phyloP scores from a whole-genome alignment of 768 basidiomycete genomes.

The Lenzites betulinus region DNA sequence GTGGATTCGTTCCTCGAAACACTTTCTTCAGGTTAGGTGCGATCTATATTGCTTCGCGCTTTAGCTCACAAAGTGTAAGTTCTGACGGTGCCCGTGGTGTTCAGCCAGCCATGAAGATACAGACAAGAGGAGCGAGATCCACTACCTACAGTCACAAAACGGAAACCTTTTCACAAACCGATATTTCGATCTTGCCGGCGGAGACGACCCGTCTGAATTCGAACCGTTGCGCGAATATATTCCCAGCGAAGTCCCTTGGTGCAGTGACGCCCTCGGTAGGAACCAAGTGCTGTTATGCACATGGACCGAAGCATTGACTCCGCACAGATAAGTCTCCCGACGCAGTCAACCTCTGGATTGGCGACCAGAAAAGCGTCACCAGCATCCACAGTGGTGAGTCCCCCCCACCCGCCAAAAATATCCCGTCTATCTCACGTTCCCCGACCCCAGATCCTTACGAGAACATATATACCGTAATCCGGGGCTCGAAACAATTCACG shows the following conservation, averaged over 20 bases:
- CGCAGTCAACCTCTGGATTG: slow-evolving; percentile 94
- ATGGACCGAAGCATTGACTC: not conserved
- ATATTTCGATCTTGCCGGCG: slow-evolving; percentile 38
- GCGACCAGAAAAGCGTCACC: slow-evolving; percentile 73
- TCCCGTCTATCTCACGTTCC: not conserved
- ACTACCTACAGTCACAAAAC: slow-evolving; percentile 90
- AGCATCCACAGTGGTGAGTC: slow-evolving; percentile 81
- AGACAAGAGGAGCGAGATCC: slow-evolving; percentile 37
- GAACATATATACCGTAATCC: slow-evolving; percentile 87
- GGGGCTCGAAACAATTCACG: slow-evolving; percentile 84
- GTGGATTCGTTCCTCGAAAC: slow-evolving; percentile 54
- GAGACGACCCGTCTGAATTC: slow-evolving; percentile 57
- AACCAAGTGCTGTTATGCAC: slow-evolving; percentile 7
- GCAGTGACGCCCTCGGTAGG: slow-evolving; percentile 76
- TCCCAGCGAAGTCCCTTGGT: slow-evolving; percentile 69
- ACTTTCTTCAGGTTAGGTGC: slow-evolving; percentile 41
- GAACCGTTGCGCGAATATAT: slow-evolving; percentile 63
- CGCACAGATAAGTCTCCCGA: slow-evolving; percentile 65
- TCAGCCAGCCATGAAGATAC: slow-evolving; percentile 10
- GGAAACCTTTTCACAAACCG: slow-evolving; percentile 72
- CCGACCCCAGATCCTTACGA: slow-evolving; percentile 75
- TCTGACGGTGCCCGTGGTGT: not conserved
- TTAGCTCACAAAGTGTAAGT: not conserved
- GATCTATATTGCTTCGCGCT: not conserved
- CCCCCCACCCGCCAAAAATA: not conserved